Evolutionary conservation across 1,284 basidiomycete genomes (phyloP).

Genomic region (Lignosus rhinocerotis): DNA sequence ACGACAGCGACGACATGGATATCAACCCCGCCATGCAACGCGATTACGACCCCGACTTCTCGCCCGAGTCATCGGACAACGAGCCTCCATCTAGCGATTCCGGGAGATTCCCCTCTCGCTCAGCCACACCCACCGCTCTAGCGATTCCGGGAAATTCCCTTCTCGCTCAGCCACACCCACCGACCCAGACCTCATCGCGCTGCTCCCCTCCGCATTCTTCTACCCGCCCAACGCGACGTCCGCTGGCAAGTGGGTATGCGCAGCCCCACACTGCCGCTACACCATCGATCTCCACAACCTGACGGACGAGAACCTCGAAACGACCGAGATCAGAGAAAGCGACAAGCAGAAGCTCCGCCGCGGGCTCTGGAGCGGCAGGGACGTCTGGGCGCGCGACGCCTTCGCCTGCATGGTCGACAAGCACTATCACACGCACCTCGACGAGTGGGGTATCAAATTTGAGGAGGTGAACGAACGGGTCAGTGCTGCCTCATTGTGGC

Average conservation of each 20-base stretch:
- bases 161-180: slow-evolving; percentile 11
- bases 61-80: slow-evolving; percentile 43
- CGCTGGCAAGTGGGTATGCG: slow-evolving; percentile 30
- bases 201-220: slow-evolving; percentile 25
- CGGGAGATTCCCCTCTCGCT: slow-evolving; percentile 12
- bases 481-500: background rate
- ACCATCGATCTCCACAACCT: slow-evolving; percentile 25
- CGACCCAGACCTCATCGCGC: slow-evolving; percentile 24
- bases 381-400: slow-evolving; percentile 19
- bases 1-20: background rate
- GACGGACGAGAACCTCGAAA: slow-evolving; percentile 22
- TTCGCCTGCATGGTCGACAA: slow-evolving; percentile 23
- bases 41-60: slow-evolving; percentile 52
- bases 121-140: slow-evolving; percentile 20
- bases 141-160: slow-evolving; percentile 23
- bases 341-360: slow-evolving; percentile 11
- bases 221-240: slow-evolving; percentile 19
- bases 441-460: slow-evolving; percentile 20
- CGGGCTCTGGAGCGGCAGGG: slow-evolving; percentile 15
- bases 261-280: slow-evolving; percentile 25
- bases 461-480: slow-evolving; percentile 18
- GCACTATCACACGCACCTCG: slow-evolving; percentile 23
- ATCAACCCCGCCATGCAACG: slow-evolving; percentile 28
- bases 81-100: slow-evolving; percentile 38
- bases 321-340: slow-evolving; percentile 11